These are phyloP conservation scores for Torulaspora maleeae DNA, from an alignment of 805 yeast genomes.

Conservation along the genomic window DNA sequence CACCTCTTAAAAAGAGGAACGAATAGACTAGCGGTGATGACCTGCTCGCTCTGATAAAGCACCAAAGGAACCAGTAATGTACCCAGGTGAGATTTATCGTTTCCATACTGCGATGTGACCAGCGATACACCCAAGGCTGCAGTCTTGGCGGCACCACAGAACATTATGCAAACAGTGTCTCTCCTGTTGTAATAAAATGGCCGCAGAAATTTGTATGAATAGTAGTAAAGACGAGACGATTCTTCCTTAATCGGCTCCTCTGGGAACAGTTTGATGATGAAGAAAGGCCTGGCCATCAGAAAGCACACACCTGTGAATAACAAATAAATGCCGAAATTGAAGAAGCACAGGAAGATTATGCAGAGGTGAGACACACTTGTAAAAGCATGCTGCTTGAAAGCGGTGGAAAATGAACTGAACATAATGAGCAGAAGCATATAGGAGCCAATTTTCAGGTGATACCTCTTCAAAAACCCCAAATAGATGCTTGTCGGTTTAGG, in stretches of 20 bases:
- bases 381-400: slow-evolving; percentile 79
- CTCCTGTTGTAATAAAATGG: slow-evolving; percentile 68
- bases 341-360: slow-evolving; percentile 71
- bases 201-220: slow-evolving; percentile 36
- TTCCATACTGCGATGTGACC: slow-evolving; percentile 74
- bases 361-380: slow-evolving; percentile 62
- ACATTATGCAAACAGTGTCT: slow-evolving; percentile 75
- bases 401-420: slow-evolving; percentile 79
- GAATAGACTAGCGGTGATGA: slow-evolving; percentile 69
- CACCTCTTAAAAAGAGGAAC: slow-evolving; percentile 65
- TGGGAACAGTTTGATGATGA: slow-evolving; percentile 42
- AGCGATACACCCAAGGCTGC: slow-evolving; percentile 88
- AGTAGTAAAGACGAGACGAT: slow-evolving; percentile 43
- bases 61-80: slow-evolving; percentile 75
- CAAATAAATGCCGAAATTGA: slow-evolving; percentile 74
- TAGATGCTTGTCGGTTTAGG: slow-evolving; percentile 43
- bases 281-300: slow-evolving; percentile 55
- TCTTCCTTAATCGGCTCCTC: slow-evolving; percentile 44
- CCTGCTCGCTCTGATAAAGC: slow-evolving; percentile 83
- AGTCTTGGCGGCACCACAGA: slow-evolving; percentile 91
- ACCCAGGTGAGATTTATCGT: slow-evolving; percentile 56
- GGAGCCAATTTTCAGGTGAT: slow-evolving; percentile 59
- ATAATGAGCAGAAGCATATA: slow-evolving; percentile 73
- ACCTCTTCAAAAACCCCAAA: slow-evolving; percentile 22
- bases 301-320: slow-evolving; percentile 67